Conservation (phyloP, 768 basidiomycete genomes). For the Fibroporia radiculosa region DNA sequence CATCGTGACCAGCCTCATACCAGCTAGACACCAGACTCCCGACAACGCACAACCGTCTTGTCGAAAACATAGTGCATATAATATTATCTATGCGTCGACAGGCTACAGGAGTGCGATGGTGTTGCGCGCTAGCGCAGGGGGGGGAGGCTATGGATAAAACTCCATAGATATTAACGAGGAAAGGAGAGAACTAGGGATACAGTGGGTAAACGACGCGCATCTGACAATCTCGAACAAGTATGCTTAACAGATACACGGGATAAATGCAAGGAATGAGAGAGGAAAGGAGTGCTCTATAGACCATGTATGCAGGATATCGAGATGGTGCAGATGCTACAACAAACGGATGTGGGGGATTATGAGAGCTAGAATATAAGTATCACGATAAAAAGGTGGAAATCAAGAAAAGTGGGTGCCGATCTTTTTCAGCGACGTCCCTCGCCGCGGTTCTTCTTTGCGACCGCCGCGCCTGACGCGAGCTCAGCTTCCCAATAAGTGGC, state of each 20-base stretch:
- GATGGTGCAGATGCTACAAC: background rate
- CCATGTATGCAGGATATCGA: background rate
- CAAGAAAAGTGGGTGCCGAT: background rate
- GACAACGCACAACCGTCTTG: too few relatives aligned
- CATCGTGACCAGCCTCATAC: too few relatives aligned
- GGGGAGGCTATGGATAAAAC: too few relatives aligned
- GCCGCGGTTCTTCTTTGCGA: slow-evolving; percentile 6
- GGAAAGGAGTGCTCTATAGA: slow-evolving; percentile 2
- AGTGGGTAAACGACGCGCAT: slow-evolving; percentile 5
- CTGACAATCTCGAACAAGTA: background rate
- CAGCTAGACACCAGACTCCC: too few relatives aligned
- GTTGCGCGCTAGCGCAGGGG: background rate
- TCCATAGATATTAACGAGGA: background rate
- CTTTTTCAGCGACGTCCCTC: slow-evolving; percentile 10
- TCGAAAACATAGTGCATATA: too few relatives aligned
- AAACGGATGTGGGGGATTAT: background rate
- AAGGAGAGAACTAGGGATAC: slow-evolving; percentile 11
- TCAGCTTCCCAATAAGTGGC: slow-evolving; percentile 57
- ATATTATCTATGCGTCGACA: too few relatives aligned
- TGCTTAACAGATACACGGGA: slow-evolving; percentile 2
- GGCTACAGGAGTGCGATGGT: too few relatives aligned
- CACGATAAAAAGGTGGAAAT: background rate
- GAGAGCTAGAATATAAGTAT: background rate
- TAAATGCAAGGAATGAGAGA: slow-evolving; percentile 1
- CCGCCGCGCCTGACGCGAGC: slow-evolving; percentile 18